A percentile compares a stretch with the other conserved stretches of the same genome.
Conservation (phyloP, 2,329 filamentous ascomycete species). For the Emmonsia crescens region DNA sequence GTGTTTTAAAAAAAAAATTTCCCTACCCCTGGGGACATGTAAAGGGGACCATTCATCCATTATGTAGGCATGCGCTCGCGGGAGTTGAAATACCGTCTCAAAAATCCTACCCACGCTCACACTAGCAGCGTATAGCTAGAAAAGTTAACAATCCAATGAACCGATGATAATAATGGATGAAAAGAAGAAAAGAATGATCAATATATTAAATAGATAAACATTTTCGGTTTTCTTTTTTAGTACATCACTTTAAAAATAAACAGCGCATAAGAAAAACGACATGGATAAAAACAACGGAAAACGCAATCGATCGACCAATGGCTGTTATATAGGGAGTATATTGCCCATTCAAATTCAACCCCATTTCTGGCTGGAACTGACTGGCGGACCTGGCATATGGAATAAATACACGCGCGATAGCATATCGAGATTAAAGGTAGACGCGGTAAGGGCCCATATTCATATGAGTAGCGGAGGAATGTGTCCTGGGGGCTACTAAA, state of each 20-base stretch:
- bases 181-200: background rate
- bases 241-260: background rate
- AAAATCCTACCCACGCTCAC: background rate
- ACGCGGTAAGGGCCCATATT: background rate
- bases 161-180: background rate
- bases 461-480: slow-evolving; percentile 10
- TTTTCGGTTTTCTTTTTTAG: background rate
- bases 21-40: too few species aligned
- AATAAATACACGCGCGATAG: background rate
- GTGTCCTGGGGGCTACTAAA: background rate
- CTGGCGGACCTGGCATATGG: background rate
- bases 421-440: background rate
- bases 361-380: background rate
- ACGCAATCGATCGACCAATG: slow-evolving; percentile 5
- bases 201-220: background rate
- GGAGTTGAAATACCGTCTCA: background rate
- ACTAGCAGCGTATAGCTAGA: background rate
- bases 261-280: background rate
- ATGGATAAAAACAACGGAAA: background rate
- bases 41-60: too few species aligned
- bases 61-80: background rate
- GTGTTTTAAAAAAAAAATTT: too few species aligned
- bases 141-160: background rate
- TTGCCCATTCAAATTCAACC: slow-evolving; percentile 6
- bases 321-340: slow-evolving; percentile 6